phyloP scores from a whole-genome alignment of 176 grass and related monocot species.

The Saccharum spontaneum region DNA sequence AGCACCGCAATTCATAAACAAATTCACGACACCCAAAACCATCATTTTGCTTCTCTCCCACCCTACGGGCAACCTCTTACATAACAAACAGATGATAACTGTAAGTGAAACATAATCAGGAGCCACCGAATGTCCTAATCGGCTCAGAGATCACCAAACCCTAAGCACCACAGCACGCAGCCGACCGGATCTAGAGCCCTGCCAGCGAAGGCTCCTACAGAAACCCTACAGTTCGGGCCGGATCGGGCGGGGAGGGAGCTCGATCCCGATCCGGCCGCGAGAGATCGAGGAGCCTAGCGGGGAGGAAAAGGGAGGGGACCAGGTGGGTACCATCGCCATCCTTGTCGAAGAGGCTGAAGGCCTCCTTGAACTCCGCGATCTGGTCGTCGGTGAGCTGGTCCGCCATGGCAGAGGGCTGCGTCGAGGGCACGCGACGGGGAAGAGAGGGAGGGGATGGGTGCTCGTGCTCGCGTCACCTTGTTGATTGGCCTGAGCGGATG shows the following conservation, averaged over 20 bases:
- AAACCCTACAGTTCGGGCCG: neutral
- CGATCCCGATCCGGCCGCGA: constrained; percentile 27
- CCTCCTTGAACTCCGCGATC: constrained; percentile 95
- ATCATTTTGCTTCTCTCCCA: neutral
- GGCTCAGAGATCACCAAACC: neutral
- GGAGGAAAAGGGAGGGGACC: neutral
- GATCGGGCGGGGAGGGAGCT: constrained; percentile 11
- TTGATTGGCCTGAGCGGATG: neutral
- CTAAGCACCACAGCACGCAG: neutral
- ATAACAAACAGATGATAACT: neutral
- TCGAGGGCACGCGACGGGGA: neutral
- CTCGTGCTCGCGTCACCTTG: neutral
- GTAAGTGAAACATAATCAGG: neutral
- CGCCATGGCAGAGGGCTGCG: constrained; percentile 56
- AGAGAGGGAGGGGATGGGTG: neutral
- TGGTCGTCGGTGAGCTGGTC: constrained; percentile 88
- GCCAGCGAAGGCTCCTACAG: neutral
- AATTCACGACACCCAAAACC: neutral
- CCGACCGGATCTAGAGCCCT: constrained; percentile 27
- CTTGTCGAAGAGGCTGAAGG: constrained; percentile 99
- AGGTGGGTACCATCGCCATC: constrained; percentile 70
- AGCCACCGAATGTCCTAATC: neutral
- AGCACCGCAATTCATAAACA: neutral
- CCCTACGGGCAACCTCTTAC: neutral
- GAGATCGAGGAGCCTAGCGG: neutral